A percentile compares a stretch with the other conserved stretches of the same genome.
These are phyloP conservation scores for Boletus reticulatus DNA, from an alignment of 768 basidiomycete species.

Conservation along the genomic window DNA sequence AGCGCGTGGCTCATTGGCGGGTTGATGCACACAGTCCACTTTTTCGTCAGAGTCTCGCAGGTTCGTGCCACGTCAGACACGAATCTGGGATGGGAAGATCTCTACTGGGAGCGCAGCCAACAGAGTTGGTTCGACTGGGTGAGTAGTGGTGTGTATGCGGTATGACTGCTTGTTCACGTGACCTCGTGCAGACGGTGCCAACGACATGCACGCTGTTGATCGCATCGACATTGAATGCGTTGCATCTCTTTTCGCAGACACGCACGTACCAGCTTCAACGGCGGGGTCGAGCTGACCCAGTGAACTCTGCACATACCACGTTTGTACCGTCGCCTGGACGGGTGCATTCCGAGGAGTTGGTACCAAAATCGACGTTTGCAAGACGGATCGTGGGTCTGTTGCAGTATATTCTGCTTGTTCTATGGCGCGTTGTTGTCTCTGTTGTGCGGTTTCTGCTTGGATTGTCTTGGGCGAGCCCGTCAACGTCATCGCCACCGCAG, in stretches of 20 bases:
- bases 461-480: constrained; percentile 45
- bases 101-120: constrained; percentile 64
- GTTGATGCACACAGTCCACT: constrained; percentile 63
- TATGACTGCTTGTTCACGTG: constrained; percentile 6
- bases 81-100: constrained; percentile 76
- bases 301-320: constrained; percentile 66
- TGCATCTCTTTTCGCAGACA: constrained; percentile 70
- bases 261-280: constrained; percentile 67
- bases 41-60: constrained; percentile 61
- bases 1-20: constrained; percentile 67
- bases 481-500: constrained; percentile 30
- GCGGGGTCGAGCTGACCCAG: constrained; percentile 50
- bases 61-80: constrained; percentile 57
- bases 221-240: constrained; percentile 54
- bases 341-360: constrained; percentile 31
- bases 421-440: constrained; percentile 52
- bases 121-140: constrained; percentile 84
- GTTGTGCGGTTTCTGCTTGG: constrained; percentile 70
- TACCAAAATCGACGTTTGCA: constrained; percentile 43
- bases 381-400: constrained; percentile 37
- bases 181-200: constrained; percentile 55
- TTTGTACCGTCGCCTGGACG: constrained; percentile 52
- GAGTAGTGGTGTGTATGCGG: constrained; percentile 21
- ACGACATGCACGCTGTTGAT: constrained; percentile 54
- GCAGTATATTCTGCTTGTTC: constrained; percentile 32